These are phyloP conservation scores for Penicillium sp. DNA, from an alignment of 2,329 filamentous ascomycete species.

Conservation along the genomic window DNA sequence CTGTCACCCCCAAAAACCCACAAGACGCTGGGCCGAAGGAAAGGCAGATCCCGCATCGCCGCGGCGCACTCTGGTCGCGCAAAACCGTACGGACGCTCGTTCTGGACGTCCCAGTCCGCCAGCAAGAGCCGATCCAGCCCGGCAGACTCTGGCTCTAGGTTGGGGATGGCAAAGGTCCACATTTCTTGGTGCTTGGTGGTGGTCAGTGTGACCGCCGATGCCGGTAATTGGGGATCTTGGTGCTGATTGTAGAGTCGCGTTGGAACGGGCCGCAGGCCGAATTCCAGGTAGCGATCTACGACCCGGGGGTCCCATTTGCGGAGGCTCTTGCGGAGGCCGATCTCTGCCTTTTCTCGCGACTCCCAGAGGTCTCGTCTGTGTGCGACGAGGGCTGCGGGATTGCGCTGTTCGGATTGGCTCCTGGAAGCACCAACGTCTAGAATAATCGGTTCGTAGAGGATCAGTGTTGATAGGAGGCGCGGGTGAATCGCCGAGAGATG, in stretches of 20 bases:
- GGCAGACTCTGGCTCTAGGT: constrained; percentile 14
- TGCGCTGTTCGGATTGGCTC: neutral
- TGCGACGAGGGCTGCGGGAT: constrained; percentile 9
- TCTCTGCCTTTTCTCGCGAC: constrained; percentile 5
- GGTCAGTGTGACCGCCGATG: constrained; percentile 16
- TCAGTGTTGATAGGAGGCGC: constrained; percentile 66
- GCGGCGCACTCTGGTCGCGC: constrained; percentile 18
- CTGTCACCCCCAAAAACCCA: constrained; percentile 24
- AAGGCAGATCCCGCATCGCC: constrained; percentile 19
- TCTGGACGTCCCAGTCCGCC: constrained; percentile 15
- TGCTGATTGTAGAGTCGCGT: constrained; percentile 13
- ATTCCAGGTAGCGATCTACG: constrained; percentile 7
- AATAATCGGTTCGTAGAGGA: constrained; percentile 64
- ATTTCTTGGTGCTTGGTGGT: constrained; percentile 20
- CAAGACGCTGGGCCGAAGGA: constrained; percentile 23
- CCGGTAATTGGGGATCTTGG: constrained; percentile 5
- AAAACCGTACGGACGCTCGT: constrained; percentile 11
- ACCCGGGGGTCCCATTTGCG: constrained; percentile 16
- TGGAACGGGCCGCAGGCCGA: constrained; percentile 12
- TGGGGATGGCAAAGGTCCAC: constrained; percentile 6
- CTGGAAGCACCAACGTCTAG: too few relatives aligned
- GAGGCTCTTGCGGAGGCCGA: constrained; percentile 4
- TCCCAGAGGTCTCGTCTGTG: constrained; percentile 11
- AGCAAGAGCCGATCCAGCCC: constrained; percentile 12
- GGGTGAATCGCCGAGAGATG: constrained; percentile 68